phyloP scores from a whole-genome alignment of 495 filamentous ascomycete species.

The Penicilliopsis zonata region DNA sequence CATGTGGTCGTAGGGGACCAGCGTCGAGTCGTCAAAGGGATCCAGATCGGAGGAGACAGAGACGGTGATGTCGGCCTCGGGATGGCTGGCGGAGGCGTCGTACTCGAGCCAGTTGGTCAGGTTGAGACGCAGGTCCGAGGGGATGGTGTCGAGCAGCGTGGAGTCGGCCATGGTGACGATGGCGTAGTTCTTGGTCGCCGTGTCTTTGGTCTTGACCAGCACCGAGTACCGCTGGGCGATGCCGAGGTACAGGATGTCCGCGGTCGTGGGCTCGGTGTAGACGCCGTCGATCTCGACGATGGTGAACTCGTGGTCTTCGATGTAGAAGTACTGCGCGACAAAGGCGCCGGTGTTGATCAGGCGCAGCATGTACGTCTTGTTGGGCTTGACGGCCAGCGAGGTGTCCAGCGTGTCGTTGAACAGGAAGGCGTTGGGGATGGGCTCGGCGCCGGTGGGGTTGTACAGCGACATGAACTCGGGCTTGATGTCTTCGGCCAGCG shows the following conservation, averaged over 20 bases:
- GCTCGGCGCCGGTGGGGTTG: constrained; percentile 44
- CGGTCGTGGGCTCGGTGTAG: constrained; percentile 41
- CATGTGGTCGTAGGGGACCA: constrained; percentile 38
- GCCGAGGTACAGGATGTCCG: no score
- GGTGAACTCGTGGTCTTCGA: constrained; percentile 48
- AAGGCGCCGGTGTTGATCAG: constrained; percentile 68
- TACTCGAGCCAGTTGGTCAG: constrained; percentile 73
- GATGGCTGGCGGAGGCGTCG: constrained; percentile 42
- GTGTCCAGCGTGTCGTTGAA: constrained; percentile 46
- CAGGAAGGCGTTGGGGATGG: constrained; percentile 38
- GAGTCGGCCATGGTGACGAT: constrained; percentile 28
- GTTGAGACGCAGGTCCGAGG: constrained; percentile 42
- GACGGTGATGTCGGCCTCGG: constrained; percentile 35
- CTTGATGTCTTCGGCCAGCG: constrained; percentile 31
- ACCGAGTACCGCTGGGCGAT: no score
- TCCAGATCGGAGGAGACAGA: constrained; percentile 24
- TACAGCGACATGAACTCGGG: constrained; percentile 30
- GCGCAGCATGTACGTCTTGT: constrained; percentile 71
- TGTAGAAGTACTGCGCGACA: constrained; percentile 65
- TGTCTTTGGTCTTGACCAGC: no score
- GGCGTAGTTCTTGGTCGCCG: no score
- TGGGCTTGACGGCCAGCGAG: constrained; percentile 49
- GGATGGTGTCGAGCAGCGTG: constrained; percentile 17
- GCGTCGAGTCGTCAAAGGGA: constrained; percentile 41
- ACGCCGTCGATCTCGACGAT: constrained; percentile 46